phyloP scores from a whole-genome alignment of 495 filamentous ascomycete species.

The Neurospora sp. region DNA sequence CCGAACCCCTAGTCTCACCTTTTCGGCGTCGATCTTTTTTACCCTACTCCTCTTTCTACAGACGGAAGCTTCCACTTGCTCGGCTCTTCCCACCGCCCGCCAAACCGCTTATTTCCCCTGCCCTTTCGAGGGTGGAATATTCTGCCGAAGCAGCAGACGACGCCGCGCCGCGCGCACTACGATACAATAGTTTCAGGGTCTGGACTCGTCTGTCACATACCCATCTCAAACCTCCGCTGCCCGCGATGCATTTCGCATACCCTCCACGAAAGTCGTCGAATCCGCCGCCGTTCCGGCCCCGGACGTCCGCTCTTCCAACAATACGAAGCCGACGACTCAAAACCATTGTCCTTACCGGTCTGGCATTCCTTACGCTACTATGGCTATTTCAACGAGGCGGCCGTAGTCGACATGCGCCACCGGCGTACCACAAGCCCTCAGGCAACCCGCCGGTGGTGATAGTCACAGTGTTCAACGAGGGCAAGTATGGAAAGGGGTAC shows the following conservation, averaged over 20 bases:
- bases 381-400: constrained; percentile 49
- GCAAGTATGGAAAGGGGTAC: constrained; percentile 51
- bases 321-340: constrained; percentile 61
- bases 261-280: constrained; percentile 74
- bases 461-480: constrained; percentile 71
- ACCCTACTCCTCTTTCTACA: background rate
- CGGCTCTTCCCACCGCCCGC: background rate
- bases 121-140: background rate
- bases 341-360: constrained; percentile 44
- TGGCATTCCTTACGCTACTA: constrained; percentile 49
- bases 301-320: constrained; percentile 48
- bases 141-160: background rate
- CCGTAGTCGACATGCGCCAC: constrained; percentile 20
- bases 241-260: constrained; percentile 81
- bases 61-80: background rate
- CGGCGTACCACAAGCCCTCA: constrained; percentile 22
- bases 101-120: background rate
- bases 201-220: background rate
- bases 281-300: constrained; percentile 49
- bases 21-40: background rate
- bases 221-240: background rate
- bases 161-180: background rate
- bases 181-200: background rate
- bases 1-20: background rate
- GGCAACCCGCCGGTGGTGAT: constrained; percentile 75